Percentiles rank a stretch among this genome's conserved stretches.
Conservation (phyloP, 2,329 filamentous ascomycete genomes). For the Aplosporella prunicola region DNA sequence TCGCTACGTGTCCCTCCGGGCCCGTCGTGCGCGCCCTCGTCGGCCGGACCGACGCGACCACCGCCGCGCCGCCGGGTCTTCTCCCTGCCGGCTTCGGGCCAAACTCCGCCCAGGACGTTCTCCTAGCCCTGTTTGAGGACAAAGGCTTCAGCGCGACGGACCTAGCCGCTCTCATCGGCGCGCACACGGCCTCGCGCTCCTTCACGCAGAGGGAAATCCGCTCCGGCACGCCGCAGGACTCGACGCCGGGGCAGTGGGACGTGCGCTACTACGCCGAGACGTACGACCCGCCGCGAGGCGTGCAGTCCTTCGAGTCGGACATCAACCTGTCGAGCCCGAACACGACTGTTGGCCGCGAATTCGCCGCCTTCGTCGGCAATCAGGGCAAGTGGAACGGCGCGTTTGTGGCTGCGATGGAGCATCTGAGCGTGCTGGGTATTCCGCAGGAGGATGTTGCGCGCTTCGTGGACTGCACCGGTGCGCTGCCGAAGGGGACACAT, state of each 20-base stretch:
- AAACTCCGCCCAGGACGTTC: conserved; percentile 30
- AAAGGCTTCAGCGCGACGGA: conserved; percentile 44
- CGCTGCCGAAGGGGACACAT: conserved; percentile 1
- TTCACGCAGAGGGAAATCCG: conserved; percentile 37
- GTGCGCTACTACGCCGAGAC: conserved; percentile 37
- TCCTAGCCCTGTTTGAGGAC: conserved; percentile 39
- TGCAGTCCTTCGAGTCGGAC: conserved; percentile 18
- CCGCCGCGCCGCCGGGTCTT: conserved; percentile 33
- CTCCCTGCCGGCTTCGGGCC: conserved; percentile 32
- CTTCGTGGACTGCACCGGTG: conserved; percentile 6
- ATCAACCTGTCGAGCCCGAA: conserved; percentile 15
- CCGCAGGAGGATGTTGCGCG: not conserved
- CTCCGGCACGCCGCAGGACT: conserved; percentile 36
- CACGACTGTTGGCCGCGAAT: conserved; percentile 18
- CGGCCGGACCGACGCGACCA: conserved; percentile 38
- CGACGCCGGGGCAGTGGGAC: conserved; percentile 43
- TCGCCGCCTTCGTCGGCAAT: conserved; percentile 15
- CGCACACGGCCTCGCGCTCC: conserved; percentile 39
- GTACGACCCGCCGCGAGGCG: conserved; percentile 3
- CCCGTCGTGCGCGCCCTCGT: conserved; percentile 42
- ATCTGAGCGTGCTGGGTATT: conserved; percentile 1
- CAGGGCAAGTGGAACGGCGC: conserved; percentile 24
- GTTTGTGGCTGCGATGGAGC: conserved; percentile 17
- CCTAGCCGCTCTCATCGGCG: conserved; percentile 46
- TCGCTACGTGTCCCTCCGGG: conserved; percentile 43